phyloP scores from a whole-genome alignment of 345 rosid species.

The Eucalyptus marginata region DNA sequence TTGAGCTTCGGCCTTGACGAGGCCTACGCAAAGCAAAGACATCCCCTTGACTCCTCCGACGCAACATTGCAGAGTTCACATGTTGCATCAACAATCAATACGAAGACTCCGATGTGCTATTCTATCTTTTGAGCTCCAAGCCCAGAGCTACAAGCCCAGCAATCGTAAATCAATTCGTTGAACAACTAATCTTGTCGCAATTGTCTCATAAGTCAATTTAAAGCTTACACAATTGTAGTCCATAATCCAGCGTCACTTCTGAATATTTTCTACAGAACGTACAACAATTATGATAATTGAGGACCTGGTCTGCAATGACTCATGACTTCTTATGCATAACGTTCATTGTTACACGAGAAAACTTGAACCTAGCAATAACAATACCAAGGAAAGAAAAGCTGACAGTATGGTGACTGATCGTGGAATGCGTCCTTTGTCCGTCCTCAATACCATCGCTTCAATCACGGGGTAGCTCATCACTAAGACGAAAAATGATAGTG shows the following conservation, averaged over 20 bases:
- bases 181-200: not conserved
- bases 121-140: not conserved
- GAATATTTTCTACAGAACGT: not conserved
- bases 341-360: not conserved
- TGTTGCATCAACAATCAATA: not conserved
- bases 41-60: not conserved
- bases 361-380: not conserved
- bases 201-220: not conserved
- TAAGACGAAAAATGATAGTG: slow-evolving; percentile 19
- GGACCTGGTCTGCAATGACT: not conserved
- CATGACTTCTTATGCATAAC: not conserved
- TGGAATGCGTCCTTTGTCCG: slow-evolving; percentile 25
- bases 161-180: not conserved
- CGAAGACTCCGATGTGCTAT: not conserved
- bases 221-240: not conserved
- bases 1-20: not conserved
- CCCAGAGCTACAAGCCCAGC: not conserved
- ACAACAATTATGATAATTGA: not conserved
- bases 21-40: not conserved
- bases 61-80: not conserved
- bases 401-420: slow-evolving; percentile 6
- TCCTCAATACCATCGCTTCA: slow-evolving; percentile 34
- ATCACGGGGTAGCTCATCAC: slow-evolving; percentile 11
- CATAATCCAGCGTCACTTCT: not conserved
- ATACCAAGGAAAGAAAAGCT: not conserved